Evolutionary conservation across 768 basidiomycete species (phyloP).

Genomic region (Tulasnella sp.): DNA sequence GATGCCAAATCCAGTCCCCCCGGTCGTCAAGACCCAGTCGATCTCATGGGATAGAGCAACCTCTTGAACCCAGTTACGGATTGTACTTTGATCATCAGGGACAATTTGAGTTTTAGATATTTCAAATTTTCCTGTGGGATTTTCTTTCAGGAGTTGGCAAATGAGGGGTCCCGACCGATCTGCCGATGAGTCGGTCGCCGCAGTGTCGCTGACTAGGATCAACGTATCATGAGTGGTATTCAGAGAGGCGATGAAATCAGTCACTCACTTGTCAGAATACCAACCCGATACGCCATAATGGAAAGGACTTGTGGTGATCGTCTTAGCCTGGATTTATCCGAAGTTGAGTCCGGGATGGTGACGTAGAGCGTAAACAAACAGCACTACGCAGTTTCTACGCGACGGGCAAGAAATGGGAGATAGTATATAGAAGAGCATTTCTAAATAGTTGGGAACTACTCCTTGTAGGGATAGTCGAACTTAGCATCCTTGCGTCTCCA

Average conservation of each 20-base stretch:
- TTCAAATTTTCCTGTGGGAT: neutral
- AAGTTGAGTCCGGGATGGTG: neutral
- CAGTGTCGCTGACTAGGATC: constrained; percentile 59
- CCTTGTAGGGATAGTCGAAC: constrained; percentile 83
- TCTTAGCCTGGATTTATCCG: neutral
- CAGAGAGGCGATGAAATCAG: neutral
- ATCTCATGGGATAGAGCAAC: constrained; percentile 38
- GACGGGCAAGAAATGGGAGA: neutral
- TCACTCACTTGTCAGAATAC: constrained; percentile 13
- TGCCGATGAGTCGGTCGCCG: constrained; percentile 33
- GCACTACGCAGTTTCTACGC: neutral
- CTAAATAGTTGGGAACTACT: constrained; percentile 27
- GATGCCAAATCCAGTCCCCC: constrained; percentile 78
- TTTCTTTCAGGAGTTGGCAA: constrained; percentile 27
- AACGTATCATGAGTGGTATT: neutral
- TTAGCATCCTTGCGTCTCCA: constrained; percentile 83
- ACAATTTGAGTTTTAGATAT: constrained; percentile 33
- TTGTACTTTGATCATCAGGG: constrained; percentile 49
- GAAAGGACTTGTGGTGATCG: neutral
- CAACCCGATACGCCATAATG: constrained; percentile 10
- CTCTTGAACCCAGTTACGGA: constrained; percentile 36
- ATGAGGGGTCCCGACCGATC: constrained; percentile 63
- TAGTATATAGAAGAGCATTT: neutral
- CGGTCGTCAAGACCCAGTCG: constrained; percentile 72
- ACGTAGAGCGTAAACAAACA: neutral